Conservation (phyloP, 257 asterid genomes). For the Solanum stenotomum region DNA sequence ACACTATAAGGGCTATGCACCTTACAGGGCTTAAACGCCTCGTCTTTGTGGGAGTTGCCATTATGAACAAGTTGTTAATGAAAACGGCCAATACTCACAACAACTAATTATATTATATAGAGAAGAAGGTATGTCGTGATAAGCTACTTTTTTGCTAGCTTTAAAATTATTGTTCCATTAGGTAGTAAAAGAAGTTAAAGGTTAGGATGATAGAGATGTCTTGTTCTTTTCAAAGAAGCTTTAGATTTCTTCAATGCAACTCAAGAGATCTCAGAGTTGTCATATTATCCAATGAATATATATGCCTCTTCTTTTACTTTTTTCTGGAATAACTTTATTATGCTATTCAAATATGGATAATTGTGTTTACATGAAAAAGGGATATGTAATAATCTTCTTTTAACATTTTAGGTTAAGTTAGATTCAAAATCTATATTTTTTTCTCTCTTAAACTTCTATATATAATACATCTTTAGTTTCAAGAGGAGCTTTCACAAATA, state of each 20-base stretch:
- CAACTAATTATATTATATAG: background rate
- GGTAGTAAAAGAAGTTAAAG: background rate
- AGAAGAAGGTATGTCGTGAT: background rate
- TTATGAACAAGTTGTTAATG: background rate
- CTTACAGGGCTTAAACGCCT: background rate
- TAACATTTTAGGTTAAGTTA: no score
- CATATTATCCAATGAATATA: background rate
- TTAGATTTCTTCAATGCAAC: constrained; percentile 1
- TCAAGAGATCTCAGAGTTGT: background rate
- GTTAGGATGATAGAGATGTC: background rate
- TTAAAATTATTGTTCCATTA: background rate
- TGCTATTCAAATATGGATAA: background rate
- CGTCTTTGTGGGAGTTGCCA: background rate
- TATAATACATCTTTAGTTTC: no score
- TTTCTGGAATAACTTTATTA: background rate
- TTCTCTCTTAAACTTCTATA: no score
- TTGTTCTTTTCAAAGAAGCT: background rate
- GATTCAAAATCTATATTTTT: no score
- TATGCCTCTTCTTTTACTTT: background rate
- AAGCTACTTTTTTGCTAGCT: background rate
- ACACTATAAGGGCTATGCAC: background rate
- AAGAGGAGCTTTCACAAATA: no score
- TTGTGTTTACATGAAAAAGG: background rate
- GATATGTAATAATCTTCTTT: no score
- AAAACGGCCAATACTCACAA: background rate